Percentiles rank a stretch among this genome's conserved stretches.
These are phyloP conservation scores for Podaxis sp. DNA, from an alignment of 768 basidiomycete genomes.

Conservation along the genomic window DNA sequence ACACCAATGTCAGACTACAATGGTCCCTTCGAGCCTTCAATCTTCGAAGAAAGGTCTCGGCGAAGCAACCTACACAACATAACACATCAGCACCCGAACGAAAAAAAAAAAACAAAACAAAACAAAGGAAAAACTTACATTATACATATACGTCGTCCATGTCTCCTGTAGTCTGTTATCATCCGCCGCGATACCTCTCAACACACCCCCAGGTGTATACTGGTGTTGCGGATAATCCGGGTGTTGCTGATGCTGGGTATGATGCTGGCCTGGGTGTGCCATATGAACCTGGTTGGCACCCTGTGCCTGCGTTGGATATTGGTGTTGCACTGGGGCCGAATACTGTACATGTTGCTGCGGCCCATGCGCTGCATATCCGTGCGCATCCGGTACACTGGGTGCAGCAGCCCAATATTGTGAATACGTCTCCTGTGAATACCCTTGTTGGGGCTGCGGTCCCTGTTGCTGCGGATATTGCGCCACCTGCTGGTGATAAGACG, in stretches of 20 bases:
- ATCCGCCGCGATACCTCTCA: constrained; percentile 50
- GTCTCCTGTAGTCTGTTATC: constrained; percentile 64
- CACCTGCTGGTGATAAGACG: neutral
- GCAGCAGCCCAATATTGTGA: constrained; percentile 34
- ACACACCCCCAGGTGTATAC: constrained; percentile 47
- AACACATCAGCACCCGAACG: neutral
- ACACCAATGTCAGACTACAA: too few relatives aligned
- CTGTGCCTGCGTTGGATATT: neutral
- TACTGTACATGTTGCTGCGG: constrained; percentile 8
- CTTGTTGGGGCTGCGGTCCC: constrained; percentile 10
- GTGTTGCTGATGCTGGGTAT: constrained; percentile 23
- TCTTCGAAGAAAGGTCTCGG: constrained; percentile 42
- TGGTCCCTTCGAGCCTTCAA: constrained; percentile 18
- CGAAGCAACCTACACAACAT: constrained; percentile 36
- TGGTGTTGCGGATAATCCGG: constrained; percentile 27
- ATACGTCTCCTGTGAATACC: constrained; percentile 19
- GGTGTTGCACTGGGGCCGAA: neutral
- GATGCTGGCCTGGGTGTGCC: constrained; percentile 15
- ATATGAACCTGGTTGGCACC: neutral
- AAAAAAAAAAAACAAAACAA: constrained; percentile 3
- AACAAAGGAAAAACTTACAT: constrained; percentile 31
- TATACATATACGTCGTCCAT: constrained; percentile 69
- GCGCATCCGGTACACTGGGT: constrained; percentile 20
- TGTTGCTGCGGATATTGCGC: neutral
- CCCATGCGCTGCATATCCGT: neutral